Conservation (phyloP, 1,284 basidiomycete genomes). For the Ustilago nuda region DNA sequence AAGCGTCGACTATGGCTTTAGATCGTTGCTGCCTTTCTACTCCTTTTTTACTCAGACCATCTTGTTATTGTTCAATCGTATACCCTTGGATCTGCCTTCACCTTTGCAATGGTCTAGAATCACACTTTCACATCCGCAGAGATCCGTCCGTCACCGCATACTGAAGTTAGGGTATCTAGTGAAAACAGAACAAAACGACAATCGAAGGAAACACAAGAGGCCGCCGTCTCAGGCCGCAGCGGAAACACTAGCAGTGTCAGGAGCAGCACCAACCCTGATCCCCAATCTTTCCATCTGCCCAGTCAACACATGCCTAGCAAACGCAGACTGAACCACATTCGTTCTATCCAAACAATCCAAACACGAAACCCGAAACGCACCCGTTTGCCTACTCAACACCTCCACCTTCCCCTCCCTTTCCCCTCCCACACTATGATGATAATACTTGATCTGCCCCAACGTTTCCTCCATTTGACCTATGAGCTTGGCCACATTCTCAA, state of each 20-base stretch:
- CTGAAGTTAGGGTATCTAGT: not conserved
- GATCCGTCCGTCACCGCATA: not conserved
- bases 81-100: conserved; percentile 3
- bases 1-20: conserved; percentile 64
- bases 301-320: conserved; percentile 83
- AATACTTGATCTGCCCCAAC: conserved; percentile 73
- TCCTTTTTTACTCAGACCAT: not conserved
- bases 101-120: not conserved
- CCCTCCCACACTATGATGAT: conserved; percentile 21
- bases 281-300: conserved; percentile 73
- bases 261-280: conserved; percentile 21
- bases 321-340: conserved; percentile 94
- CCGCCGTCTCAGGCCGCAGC: not conserved
- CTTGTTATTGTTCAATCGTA: conserved; percentile 2
- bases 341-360: conserved; percentile 96
- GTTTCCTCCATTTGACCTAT: conserved; percentile 86
- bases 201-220: not conserved
- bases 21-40: not conserved
- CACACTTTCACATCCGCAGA: not conserved
- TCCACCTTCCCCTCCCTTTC: conserved; percentile 74
- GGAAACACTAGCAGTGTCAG: not conserved
- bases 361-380: conserved; percentile 93
- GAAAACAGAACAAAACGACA: not conserved
- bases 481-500: conserved; percentile 73
- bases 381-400: conserved; percentile 75